Evolutionary conservation across 441 rosid species (phyloP).

Genomic region (Omphalea diandra): DNA sequence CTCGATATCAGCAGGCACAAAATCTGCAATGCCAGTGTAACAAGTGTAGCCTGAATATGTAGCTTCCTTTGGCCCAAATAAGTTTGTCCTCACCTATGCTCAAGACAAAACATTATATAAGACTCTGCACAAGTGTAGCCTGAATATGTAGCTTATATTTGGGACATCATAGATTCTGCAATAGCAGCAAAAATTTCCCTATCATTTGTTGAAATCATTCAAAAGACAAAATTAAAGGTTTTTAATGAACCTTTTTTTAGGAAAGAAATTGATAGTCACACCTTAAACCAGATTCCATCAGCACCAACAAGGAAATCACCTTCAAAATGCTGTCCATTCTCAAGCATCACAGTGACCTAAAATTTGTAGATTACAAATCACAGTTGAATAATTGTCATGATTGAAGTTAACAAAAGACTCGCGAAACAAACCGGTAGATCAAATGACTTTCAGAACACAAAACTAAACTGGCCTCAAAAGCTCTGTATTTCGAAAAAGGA

Average conservation of each 20-base stretch:
- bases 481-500: not conserved
- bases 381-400: constrained; percentile 14
- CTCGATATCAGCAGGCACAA: constrained; percentile 86
- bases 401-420: constrained; percentile 11
- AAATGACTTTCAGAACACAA: constrained; percentile 14
- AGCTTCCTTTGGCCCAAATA: constrained; percentile 73
- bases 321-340: constrained; percentile 64
- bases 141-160: not conserved
- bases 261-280: constrained; percentile 18
- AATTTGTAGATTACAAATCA: constrained; percentile 23
- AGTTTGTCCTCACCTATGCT: constrained; percentile 69
- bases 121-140: not conserved
- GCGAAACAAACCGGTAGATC: constrained; percentile 8
- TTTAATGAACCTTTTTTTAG: not conserved
- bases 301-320: constrained; percentile 96
- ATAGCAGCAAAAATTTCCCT: not conserved
- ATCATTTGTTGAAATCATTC: constrained; percentile 7
- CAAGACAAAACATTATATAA: constrained; percentile 1
- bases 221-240: not conserved
- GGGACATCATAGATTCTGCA: not conserved
- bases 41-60: constrained; percentile 87
- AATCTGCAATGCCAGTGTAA: constrained; percentile 93
- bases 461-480: not conserved
- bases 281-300: constrained; percentile 96
- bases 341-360: constrained; percentile 76